Percentiles rank a stretch among this genome's conserved stretches.
These are phyloP conservation scores for apple (Malus domestica) DNA, from an alignment of 306 rosid genomes.

Conservation along the genomic window DNA sequence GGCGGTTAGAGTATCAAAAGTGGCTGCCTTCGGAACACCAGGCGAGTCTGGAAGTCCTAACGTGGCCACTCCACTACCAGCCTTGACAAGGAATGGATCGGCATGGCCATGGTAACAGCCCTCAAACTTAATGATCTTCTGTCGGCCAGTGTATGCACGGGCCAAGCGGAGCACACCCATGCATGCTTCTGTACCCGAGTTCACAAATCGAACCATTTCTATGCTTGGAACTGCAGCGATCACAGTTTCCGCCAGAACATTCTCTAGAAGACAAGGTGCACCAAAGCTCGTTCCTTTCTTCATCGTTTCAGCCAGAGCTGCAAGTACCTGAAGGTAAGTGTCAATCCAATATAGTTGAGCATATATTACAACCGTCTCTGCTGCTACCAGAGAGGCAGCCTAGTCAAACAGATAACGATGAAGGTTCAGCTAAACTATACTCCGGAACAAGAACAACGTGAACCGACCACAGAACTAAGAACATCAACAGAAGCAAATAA, in stretches of 20 bases:
- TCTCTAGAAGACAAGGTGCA: conserved; percentile 90
- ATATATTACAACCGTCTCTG: background rate
- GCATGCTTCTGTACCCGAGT: conserved; percentile 97
- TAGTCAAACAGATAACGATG: background rate
- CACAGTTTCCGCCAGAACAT: conserved; percentile 70
- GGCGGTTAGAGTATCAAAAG: conserved; percentile 71
- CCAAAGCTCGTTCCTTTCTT: conserved; percentile 98
- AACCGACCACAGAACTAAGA: background rate
- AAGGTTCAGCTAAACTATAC: background rate
- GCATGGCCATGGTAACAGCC: conserved; percentile 99
- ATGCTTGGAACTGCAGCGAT: conserved; percentile 84
- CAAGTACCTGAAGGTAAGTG: conserved; percentile 61
- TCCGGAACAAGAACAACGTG: background rate
- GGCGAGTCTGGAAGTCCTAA: conserved; percentile 98
- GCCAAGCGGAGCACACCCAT: conserved; percentile 88
- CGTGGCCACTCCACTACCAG: conserved; percentile 95
- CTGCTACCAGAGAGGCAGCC: background rate
- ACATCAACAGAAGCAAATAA: background rate
- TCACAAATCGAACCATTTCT: conserved; percentile 94
- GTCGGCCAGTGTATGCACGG: conserved; percentile 71
- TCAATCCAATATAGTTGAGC: background rate
- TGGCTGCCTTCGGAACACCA: conserved; percentile 88
- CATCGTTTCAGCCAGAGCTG: conserved; percentile 86
- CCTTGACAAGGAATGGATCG: conserved; percentile 92
- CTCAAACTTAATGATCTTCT: conserved; percentile 80